Conservation (phyloP, 106 monocot genomes). For the Platanthera guangdongensis region DNA sequence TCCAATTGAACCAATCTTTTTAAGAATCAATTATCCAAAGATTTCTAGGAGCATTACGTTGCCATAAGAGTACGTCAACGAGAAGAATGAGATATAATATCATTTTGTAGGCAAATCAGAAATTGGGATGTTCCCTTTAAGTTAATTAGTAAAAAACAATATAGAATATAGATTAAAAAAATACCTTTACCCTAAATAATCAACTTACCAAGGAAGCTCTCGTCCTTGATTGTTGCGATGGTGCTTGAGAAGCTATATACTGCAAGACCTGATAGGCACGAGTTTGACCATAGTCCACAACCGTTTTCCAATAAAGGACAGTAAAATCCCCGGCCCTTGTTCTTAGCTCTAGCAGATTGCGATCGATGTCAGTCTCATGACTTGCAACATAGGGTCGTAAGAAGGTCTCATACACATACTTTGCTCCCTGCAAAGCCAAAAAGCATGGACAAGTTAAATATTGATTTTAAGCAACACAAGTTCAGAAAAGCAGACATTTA, state of each 20-base stretch:
- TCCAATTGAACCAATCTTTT: neutral
- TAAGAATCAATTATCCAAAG: neutral
- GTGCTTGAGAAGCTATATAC: constrained; percentile 70
- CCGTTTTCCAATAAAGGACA: constrained; percentile 49
- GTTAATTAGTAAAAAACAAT: neutral
- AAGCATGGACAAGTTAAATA: neutral
- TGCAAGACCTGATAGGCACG: constrained; percentile 64
- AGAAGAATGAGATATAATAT: neutral
- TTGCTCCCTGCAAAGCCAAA: constrained; percentile 47
- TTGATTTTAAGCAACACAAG: neutral
- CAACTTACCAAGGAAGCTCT: constrained; percentile 46
- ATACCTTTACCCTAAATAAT: neutral
- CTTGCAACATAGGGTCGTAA: constrained; percentile 52
- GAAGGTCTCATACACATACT: constrained; percentile 70
- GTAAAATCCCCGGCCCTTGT: constrained; percentile 40
- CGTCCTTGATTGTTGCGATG: constrained; percentile 33
- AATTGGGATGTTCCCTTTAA: neutral
- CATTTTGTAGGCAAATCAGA: neutral
- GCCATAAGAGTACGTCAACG: neutral
- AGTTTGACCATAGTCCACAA: constrained; percentile 50
- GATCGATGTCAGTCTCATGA: constrained; percentile 57
- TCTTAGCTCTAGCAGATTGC: constrained; percentile 47
- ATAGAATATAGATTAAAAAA: neutral
- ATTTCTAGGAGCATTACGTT: neutral
- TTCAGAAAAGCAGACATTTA: constrained; percentile 10